These are phyloP conservation scores for Lentinula edodes DNA, from an alignment of 768 basidiomycete genomes.

Conservation along the genomic window DNA sequence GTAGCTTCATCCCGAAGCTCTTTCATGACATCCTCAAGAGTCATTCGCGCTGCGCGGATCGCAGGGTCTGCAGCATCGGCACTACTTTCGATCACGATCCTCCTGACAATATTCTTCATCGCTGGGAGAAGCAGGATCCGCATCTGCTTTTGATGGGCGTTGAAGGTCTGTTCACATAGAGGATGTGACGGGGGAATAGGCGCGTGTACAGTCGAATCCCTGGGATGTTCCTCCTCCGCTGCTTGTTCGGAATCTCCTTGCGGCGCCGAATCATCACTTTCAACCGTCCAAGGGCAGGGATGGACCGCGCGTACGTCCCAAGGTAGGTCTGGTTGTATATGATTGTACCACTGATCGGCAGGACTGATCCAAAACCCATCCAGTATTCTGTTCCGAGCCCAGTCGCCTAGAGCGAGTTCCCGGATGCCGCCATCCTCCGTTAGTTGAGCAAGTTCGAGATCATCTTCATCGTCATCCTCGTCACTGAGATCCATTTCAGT, in stretches of 20 bases:
- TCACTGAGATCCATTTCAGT: slow-evolving; percentile 9
- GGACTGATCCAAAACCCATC: slow-evolving; percentile 77
- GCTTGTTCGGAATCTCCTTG: slow-evolving; percentile 15
- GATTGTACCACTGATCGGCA: slow-evolving; percentile 60
- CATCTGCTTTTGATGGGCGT: slow-evolving; percentile 54
- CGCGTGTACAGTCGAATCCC: slow-evolving; percentile 37
- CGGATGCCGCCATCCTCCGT: slow-evolving; percentile 32
- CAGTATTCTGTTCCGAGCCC: slow-evolving; percentile 65
- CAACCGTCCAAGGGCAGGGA: slow-evolving; percentile 61
- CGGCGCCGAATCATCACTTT: slow-evolving; percentile 12
- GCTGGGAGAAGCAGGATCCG: slow-evolving; percentile 56
- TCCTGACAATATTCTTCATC: slow-evolving; percentile 64
- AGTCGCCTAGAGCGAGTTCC: slow-evolving; percentile 62
- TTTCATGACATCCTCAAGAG: slow-evolving; percentile 52
- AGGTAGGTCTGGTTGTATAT: slow-evolving; percentile 21
- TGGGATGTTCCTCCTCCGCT: slow-evolving; percentile 40
- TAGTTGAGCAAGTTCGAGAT: slow-evolving; percentile 34
- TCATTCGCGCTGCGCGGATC: slow-evolving; percentile 48
- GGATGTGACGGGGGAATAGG: slow-evolving; percentile 54
- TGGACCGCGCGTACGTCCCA: slow-evolving; percentile 28
- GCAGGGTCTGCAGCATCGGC: slow-evolving; percentile 50
- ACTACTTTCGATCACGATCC: slow-evolving; percentile 58
- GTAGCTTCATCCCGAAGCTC: slow-evolving; percentile 54
- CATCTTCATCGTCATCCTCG: slow-evolving; percentile 41
- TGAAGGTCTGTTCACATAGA: slow-evolving; percentile 62